Base-by-base conservation (phyloP, 2,329 filamentous ascomycete genomes). In the Xylariaceae sp. region DNA sequence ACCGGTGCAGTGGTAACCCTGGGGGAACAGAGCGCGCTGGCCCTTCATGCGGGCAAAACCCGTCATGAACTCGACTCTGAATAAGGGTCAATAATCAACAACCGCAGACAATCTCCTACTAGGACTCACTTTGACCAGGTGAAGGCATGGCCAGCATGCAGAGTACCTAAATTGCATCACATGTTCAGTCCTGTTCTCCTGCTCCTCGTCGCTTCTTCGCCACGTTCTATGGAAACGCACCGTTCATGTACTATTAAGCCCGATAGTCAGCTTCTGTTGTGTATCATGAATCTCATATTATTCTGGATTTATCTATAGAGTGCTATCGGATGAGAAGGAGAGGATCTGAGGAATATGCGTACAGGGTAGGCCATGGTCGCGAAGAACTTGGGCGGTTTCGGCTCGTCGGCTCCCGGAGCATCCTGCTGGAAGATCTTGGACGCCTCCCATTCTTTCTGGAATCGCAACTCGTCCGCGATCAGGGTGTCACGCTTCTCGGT, bases 141-240 rank as follows among this genome's bases (percentile, higher is more conserved):
- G 75, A 99, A 97, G 67, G 86, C 88, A 78, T 99, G 94, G 18
- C 94, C 94, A 37, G 89, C 91, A 72, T 97, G 93, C 30, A 95
- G 82, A 61, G 86, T 89, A 7, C 61, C 61, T 58, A 15, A 11
- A 34, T 15, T 18, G 41, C 7, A 15, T 57, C 39, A 50, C 8
- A 37, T n/a, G n/a, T 57, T 48, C 45, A 18, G 37, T 17, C 41
- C 11, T 13, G 35, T 11, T 13, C 4, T 17, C 41, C 11, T n/a
- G 35, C 9, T 17, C 2, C n/a, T 23, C 52, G 15, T 37, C 35
- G 48, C 6, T 13, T 48, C 10, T 30, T 11, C 0, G 7, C 23
- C 4, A 3, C 6, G 18, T 34, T 44, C 2, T 44, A 23, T 9
- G 9, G 35, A 45, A 10, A 56, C 55, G 10, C 48, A 64, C 91